These are phyloP conservation scores for Lactifluus volemus DNA, from an alignment of 768 basidiomycete genomes.

Conservation along the genomic window DNA sequence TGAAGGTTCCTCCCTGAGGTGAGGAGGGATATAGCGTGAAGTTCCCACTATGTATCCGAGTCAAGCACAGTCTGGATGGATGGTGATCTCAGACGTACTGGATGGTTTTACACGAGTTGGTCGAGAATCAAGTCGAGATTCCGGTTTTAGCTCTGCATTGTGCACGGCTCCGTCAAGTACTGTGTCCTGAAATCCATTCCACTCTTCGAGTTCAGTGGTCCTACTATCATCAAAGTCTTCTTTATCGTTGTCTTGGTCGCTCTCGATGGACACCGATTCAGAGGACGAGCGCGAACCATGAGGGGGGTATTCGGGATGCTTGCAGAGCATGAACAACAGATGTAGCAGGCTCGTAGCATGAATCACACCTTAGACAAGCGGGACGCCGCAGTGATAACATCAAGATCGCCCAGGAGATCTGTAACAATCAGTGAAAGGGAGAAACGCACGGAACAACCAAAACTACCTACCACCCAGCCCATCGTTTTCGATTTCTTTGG, in stretches of 20 bases:
- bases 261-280: constrained; percentile 23
- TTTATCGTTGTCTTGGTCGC: constrained; percentile 20
- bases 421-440: background rate
- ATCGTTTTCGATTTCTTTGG: constrained; percentile 51
- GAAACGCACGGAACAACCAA: background rate
- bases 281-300: constrained; percentile 16
- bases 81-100: background rate
- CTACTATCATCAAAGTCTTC: constrained; percentile 21
- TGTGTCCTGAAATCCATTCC: constrained; percentile 30
- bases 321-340: background rate
- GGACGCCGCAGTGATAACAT: constrained; percentile 7
- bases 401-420: constrained; percentile 26
- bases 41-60: constrained; percentile 22
- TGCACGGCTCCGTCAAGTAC: constrained; percentile 23
- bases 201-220: constrained; percentile 29
- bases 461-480: constrained; percentile 67
- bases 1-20: constrained; percentile 46
- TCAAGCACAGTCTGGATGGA: background rate
- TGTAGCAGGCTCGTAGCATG: background rate
- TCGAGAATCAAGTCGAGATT: background rate
- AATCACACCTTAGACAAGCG: background rate
- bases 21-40: constrained; percentile 72
- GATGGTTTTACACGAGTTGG: background rate
- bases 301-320: background rate
- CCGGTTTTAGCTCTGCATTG: background rate